A percentile compares a stretch with the other conserved stretches of the same genome.
Conservation (phyloP, 2,329 filamentous ascomycete species). For the Pestalotiopsis sp. region DNA sequence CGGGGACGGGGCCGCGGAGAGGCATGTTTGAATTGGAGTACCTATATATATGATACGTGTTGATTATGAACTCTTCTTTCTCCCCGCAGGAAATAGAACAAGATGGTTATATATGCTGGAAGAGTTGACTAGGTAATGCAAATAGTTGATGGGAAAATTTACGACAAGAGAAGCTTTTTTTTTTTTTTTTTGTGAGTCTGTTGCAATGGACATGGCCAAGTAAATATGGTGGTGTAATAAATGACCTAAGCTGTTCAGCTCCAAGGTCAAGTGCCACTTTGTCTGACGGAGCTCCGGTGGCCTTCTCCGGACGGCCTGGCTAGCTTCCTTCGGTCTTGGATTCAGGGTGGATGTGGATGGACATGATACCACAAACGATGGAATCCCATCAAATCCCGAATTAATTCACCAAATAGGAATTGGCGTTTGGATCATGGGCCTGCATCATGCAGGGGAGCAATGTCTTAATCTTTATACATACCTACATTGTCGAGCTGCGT, state of each 20-base stretch:
- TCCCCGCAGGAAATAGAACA: too few species aligned
- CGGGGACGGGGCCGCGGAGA: slow-evolving; percentile 32
- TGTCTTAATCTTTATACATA: neutral
- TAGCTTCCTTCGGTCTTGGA: neutral
- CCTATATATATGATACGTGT: too few species aligned
- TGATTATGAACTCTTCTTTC: too few species aligned
- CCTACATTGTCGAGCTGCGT: neutral
- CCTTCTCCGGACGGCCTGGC: neutral
- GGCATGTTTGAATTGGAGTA: slow-evolving; percentile 26
- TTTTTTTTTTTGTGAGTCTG: too few species aligned
- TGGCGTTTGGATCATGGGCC: neutral
- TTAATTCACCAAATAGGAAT: neutral
- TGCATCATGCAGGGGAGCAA: neutral
- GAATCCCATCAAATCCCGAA: neutral
- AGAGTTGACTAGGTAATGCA: too few species aligned
- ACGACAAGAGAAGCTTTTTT: too few species aligned
- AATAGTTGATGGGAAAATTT: too few species aligned
- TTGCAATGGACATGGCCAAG: too few species aligned
- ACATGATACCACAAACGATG: neutral
- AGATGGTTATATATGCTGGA: too few species aligned
- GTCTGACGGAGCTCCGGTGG: neutral
- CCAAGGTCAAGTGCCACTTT: neutral
- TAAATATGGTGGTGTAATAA: too few species aligned
- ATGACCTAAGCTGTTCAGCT: neutral
- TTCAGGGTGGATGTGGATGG: neutral